Conservation (phyloP, 1,284 basidiomycete genomes). For the Malassezia brasiliensis region DNA sequence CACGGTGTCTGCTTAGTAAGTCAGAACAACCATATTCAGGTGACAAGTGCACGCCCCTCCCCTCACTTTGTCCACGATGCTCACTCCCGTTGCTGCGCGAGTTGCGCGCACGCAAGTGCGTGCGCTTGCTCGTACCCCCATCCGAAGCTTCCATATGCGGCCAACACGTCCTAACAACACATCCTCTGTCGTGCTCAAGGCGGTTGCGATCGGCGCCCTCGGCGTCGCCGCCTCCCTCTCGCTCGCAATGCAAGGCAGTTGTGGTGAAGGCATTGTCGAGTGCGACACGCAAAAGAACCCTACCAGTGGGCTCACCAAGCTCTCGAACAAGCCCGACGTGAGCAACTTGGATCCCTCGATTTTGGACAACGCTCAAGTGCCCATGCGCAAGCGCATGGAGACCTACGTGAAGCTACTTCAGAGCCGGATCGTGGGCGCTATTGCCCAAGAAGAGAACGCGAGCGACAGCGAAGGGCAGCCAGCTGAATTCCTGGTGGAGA, state of each 20-base stretch:
- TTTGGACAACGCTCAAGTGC: conserved; percentile 25
- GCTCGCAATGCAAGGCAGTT: neutral
- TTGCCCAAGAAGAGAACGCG: conserved; percentile 68
- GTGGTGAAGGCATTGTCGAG: neutral
- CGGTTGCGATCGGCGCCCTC: neutral
- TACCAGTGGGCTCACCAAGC: conserved; percentile 2
- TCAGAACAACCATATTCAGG: neutral
- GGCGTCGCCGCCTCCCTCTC: conserved; percentile 5
- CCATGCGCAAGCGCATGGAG: conserved; percentile 62
- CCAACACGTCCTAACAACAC: no score
- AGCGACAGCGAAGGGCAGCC: conserved; percentile 18
- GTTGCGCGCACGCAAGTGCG: no score
- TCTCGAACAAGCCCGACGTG: conserved; percentile 27
- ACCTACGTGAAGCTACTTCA: conserved; percentile 71
- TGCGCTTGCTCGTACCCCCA: no score
- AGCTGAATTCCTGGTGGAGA: conserved; percentile 68
- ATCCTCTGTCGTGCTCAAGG: no score
- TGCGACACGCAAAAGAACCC: neutral
- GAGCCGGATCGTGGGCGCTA: conserved; percentile 65
- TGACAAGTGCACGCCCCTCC: neutral
- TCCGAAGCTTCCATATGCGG: no score
- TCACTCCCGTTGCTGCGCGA: no score
- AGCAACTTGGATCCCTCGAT: conserved; percentile 29
- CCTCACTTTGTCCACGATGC: no score
- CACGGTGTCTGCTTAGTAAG: neutral